phyloP scores from a whole-genome alignment of 805 yeast species.

The Sugiyamaella marilandica region DNA sequence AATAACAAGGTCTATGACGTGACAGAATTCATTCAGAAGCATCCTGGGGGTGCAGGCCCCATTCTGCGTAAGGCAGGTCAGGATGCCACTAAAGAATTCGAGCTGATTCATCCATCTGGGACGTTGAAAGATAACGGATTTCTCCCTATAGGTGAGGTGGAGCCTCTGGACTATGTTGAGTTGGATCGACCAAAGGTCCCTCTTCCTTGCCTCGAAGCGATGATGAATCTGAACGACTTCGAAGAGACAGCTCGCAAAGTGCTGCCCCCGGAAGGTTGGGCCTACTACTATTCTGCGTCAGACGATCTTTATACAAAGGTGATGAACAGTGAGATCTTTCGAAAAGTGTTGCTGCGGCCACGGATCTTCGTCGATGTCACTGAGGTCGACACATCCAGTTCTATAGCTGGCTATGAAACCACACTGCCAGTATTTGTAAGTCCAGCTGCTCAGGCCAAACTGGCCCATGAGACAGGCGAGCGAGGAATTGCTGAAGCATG shows the following conservation, averaged over 20 bases:
- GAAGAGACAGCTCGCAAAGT: conserved; percentile 17
- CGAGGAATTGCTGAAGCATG: conserved; percentile 34
- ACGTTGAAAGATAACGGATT: conserved; percentile 24
- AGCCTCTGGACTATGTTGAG: conserved; percentile 8
- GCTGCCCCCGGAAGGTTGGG: conserved; percentile 21
- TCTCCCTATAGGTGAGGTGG: conserved; percentile 14
- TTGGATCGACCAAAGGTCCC: conserved; percentile 2
- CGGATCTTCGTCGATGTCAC: conserved; percentile 39
- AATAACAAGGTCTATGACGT: conserved; percentile 36
- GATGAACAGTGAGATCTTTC: conserved; percentile 42
- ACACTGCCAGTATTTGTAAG: conserved; percentile 42
- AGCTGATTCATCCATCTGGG: conserved; percentile 23
- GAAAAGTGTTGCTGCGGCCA: conserved; percentile 44
- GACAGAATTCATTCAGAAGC: conserved; percentile 27
- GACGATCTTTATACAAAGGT: conserved; percentile 46
- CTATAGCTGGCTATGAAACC: conserved; percentile 45
- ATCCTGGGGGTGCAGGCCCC: conserved; percentile 49
- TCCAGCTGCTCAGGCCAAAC: conserved; percentile 34
- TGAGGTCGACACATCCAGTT: conserved; percentile 40
- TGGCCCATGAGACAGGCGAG: conserved; percentile 34
- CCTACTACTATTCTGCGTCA: conserved; percentile 43
- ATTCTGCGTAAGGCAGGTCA: conserved; percentile 46
- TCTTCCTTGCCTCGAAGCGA: conserved; percentile 19
- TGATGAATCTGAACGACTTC: conserved; percentile 21
- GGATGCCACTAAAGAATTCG: conserved; percentile 41